A percentile compares a stretch with the other conserved stretches of the same genome.
Evolutionary conservation across 345 rosid species (phyloP).

Genomic region (Camelina laxa): DNA sequence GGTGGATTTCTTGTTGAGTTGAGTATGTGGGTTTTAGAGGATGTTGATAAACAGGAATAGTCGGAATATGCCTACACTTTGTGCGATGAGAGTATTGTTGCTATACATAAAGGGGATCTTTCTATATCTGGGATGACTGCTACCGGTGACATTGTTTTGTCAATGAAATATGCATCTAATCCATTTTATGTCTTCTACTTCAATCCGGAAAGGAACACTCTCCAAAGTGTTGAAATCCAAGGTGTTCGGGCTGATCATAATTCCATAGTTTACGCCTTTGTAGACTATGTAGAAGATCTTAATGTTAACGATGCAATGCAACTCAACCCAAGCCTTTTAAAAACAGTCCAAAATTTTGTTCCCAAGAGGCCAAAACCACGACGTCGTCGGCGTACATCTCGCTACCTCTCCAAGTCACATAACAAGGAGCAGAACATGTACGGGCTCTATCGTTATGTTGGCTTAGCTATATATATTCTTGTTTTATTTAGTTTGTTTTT

Average conservation of each 20-base stretch:
- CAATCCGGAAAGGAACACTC: background rate
- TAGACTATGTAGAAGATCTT: background rate
- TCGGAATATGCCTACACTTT: background rate
- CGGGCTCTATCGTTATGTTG: no score
- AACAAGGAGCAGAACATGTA: no score
- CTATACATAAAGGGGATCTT: background rate
- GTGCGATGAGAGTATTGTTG: background rate
- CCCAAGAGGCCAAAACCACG: no score
- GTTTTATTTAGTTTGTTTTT: no score
- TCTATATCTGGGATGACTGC: background rate
- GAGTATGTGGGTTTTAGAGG: background rate
- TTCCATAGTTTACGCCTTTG: background rate
- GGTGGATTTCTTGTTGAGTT: background rate
- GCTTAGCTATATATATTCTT: no score
- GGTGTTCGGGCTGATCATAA: background rate
- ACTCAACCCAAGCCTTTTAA: background rate
- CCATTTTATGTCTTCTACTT: background rate
- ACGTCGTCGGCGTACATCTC: no score
- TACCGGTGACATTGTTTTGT: background rate
- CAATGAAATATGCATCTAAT: background rate
- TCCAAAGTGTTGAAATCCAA: background rate
- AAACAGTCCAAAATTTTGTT: no score
- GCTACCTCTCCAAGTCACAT: no score
- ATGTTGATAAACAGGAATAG: background rate
- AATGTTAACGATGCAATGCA: no score